A percentile compares a stretch with the other conserved stretches of the same genome.
Conservation (phyloP, 495 filamentous ascomycete species). For the Acidiella bohemica region DNA sequence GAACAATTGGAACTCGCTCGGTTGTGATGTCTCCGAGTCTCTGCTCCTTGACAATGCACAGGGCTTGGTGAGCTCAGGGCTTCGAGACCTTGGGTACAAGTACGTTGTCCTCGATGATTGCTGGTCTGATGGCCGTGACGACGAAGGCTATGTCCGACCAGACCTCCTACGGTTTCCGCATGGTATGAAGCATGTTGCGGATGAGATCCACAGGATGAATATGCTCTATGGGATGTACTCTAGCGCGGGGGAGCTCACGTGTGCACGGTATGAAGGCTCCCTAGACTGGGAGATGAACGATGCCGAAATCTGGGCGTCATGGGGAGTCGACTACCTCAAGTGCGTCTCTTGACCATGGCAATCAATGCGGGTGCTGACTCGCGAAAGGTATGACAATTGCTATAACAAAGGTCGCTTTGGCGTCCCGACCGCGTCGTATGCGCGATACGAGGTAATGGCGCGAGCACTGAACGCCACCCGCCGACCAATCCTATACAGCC, state of each 20-base stretch:
- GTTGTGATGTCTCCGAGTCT: slow-evolving; percentile 15
- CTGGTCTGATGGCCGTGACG: slow-evolving; percentile 21
- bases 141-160: slow-evolving; percentile 35
- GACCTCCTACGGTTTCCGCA: slow-evolving; percentile 31
- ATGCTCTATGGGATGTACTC: slow-evolving; percentile 30
- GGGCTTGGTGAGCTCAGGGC: slow-evolving; percentile 22
- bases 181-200: slow-evolving; percentile 22
- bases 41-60: slow-evolving; percentile 26
- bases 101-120: slow-evolving; percentile 28
- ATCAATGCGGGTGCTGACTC: no score
- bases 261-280: slow-evolving; percentile 48
- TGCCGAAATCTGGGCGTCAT: slow-evolving; percentile 46
- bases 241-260: slow-evolving; percentile 46
- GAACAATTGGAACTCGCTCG: slow-evolving; percentile 34
- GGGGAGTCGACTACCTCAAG: slow-evolving; percentile 46
- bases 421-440: no score
- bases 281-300: slow-evolving; percentile 49
- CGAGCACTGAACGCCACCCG: no score
- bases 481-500: no score
- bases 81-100: slow-evolving; percentile 26
- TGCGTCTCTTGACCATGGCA: no score
- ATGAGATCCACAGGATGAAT: slow-evolving; percentile 24
- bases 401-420: no score
- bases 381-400: no score
- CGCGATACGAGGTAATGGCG: no score